These are phyloP conservation scores for Wallacemonas sp. DNA, from an alignment of 208 protist genomes.

Conservation along the genomic window DNA sequence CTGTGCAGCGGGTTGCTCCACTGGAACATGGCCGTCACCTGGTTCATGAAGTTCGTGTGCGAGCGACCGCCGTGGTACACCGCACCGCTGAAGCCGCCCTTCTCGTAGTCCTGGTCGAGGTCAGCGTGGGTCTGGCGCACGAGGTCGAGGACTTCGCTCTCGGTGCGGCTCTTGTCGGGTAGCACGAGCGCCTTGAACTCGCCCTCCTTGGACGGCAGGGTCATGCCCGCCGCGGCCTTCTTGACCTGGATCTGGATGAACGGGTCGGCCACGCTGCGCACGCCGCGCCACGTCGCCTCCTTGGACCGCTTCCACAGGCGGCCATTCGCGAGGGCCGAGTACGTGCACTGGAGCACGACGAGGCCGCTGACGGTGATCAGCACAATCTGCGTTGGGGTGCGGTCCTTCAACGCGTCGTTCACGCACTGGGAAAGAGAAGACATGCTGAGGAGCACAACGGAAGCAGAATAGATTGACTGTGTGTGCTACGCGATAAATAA, in stretches of 20 bases:
- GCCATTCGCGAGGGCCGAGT: conserved; percentile 51
- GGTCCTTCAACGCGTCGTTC: conserved; percentile 55
- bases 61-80: conserved; percentile 92
- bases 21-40: conserved; percentile 90
- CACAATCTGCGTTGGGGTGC: conserved; percentile 58
- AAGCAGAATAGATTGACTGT: conserved; percentile 16
- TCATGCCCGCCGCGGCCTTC: conserved; percentile 38
- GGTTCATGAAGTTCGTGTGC: conserved; percentile 87
- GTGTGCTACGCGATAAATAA: neutral
- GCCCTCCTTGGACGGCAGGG: conserved; percentile 67
- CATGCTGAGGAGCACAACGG: conserved; percentile 20
- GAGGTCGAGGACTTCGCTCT: conserved; percentile 67
- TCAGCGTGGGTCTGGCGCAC: conserved; percentile 54
- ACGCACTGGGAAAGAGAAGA: conserved; percentile 56
- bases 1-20: conserved; percentile 97
- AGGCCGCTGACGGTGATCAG: conserved; percentile 47
- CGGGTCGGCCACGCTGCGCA: conserved; percentile 55
- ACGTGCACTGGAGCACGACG: conserved; percentile 36
- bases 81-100: conserved; percentile 86
- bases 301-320: conserved; percentile 56
- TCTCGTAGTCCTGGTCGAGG: conserved; percentile 72
- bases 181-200: conserved; percentile 72
- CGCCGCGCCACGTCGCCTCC: conserved; percentile 48
- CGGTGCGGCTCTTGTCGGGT: conserved; percentile 45
- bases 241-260: conserved; percentile 60